Base-by-base conservation (phyloP, 2,329 filamentous ascomycete species). In the Calonectria pseudoturangicola region DNA sequence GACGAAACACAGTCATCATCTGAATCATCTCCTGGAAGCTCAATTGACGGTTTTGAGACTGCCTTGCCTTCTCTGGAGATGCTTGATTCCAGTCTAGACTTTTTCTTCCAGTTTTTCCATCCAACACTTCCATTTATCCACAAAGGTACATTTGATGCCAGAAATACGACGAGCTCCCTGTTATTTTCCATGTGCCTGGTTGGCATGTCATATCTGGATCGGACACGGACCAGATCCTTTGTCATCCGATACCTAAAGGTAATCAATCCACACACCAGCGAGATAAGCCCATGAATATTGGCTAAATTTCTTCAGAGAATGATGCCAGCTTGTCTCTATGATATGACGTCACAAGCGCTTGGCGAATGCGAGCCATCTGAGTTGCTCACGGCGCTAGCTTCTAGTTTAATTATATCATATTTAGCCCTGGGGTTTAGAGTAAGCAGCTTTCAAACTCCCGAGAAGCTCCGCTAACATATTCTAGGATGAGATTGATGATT, bases 71-170 rank as follows among this genome's bases (percentile, higher is more conserved):
- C n/a, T 21, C 4, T 58, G 3, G 54, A 58, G n/a, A 41, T 41
- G 7, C 54, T 58, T 2, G 54, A 58, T 33, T 58, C 54, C 12
- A 58, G 54, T 21, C 6, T 58, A 4, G 54, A 58, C n/a, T 58
- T 58, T 21, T 58, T 58, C 6, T 58, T 58, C 28, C 54, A 58
- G 13, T 58, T 58, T 18, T 58, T 58, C n/a, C 54, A 58, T 27
- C 54, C 21, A 16, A 58, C 54, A 1, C 12, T 58, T 12, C 54
- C 54, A 16, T 58, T 58, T 7, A 58, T 58, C 12, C 54, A 58
- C 13, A 58, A 36, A 58, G 27, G 54, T 5, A 58, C 54, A 6
- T 58, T 58, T 27, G 33, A 41, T 8, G 33, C 28, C 1, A 41
- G 21, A 27, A 58, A 58, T 6, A 58, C 54, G 0, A n/a, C 33